phyloP scores from a whole-genome alignment of 139 green algal genomes.

The Coelastrella sp. region DNA sequence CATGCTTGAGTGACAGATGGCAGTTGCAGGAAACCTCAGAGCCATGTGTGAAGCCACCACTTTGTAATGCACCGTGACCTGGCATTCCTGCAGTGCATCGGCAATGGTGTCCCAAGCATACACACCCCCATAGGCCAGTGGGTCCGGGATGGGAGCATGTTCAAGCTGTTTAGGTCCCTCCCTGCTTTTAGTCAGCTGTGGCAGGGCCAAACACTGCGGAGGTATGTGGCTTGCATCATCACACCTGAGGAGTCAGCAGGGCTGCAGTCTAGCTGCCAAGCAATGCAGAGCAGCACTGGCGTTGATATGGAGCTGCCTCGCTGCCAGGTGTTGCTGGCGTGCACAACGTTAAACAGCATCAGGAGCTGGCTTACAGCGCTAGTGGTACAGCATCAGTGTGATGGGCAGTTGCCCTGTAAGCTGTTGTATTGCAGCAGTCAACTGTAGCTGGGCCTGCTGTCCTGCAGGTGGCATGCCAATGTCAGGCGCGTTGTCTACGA shows the following conservation, averaged over 20 bases:
- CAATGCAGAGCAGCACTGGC: too few species aligned
- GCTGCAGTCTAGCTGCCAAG: too few species aligned
- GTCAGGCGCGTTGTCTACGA: background rate
- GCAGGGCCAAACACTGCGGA: background rate
- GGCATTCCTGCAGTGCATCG: background rate
- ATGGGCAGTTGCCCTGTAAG: too few species aligned
- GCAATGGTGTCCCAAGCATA: background rate
- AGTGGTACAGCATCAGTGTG: too few species aligned
- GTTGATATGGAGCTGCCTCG: too few species aligned
- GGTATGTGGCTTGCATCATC: background rate
- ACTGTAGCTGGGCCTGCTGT: background rate
- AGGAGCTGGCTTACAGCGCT: too few species aligned
- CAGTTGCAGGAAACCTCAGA: too few species aligned
- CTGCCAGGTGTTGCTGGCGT: too few species aligned
- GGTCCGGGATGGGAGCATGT: constrained; percentile 26
- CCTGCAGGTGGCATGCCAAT: constrained; percentile 20
- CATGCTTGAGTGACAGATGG: too few species aligned
- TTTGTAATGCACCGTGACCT: background rate
- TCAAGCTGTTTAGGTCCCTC: background rate
- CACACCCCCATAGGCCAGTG: constrained; percentile 25
- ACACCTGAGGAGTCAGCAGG: too few species aligned
- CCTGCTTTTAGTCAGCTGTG: constrained; percentile 15
- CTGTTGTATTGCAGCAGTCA: background rate
- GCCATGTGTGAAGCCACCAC: too few species aligned
- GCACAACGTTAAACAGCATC: too few species aligned